Conservation (phyloP, 2,329 filamentous ascomycete species). For the Colletotrichum sp. region DNA sequence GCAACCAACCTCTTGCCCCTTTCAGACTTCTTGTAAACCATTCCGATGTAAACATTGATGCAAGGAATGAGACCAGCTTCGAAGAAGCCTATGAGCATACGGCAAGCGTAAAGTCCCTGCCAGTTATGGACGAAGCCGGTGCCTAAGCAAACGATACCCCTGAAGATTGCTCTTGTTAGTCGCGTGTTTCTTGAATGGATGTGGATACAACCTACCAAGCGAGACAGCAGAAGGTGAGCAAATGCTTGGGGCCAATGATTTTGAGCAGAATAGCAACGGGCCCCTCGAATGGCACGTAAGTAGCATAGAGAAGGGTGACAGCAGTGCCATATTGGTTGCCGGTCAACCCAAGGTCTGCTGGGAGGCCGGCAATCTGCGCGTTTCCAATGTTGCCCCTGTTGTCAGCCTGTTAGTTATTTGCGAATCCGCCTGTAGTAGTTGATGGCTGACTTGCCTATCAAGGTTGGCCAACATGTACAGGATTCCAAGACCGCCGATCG, state of each 20-base stretch:
- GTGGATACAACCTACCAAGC: conserved; percentile 26
- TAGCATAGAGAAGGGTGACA: conserved; percentile 35
- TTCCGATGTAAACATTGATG: conserved; percentile 37
- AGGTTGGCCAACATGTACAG: conserved; percentile 34
- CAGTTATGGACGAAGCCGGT: background rate
- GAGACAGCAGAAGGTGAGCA: conserved; percentile 25
- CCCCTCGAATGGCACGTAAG: conserved; percentile 34
- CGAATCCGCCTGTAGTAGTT: background rate
- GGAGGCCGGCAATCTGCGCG: conserved; percentile 34
- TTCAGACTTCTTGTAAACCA: conserved; percentile 39
- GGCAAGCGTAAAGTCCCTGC: background rate
- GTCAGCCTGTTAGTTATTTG: background rate
- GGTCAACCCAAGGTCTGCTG: conserved; percentile 32
- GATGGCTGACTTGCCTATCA: conserved; percentile 26
- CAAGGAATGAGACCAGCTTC: conserved; percentile 43
- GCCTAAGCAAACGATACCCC: background rate
- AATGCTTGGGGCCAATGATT: conserved; percentile 31
- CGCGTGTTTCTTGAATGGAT: background rate
- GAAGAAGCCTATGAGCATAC: conserved; percentile 24
- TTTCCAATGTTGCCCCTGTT: conserved; percentile 26
- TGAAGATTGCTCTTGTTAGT: background rate
- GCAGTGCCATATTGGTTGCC: conserved; percentile 34
- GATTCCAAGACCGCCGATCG: conserved; percentile 24
- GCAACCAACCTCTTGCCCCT: background rate
- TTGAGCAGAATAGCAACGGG: conserved; percentile 33